Evolutionary conservation across 1,139 yeast species (phyloP), one percentile per base, ranked within the genome.

Genomic region (Geotrichum australiense): DNA sequence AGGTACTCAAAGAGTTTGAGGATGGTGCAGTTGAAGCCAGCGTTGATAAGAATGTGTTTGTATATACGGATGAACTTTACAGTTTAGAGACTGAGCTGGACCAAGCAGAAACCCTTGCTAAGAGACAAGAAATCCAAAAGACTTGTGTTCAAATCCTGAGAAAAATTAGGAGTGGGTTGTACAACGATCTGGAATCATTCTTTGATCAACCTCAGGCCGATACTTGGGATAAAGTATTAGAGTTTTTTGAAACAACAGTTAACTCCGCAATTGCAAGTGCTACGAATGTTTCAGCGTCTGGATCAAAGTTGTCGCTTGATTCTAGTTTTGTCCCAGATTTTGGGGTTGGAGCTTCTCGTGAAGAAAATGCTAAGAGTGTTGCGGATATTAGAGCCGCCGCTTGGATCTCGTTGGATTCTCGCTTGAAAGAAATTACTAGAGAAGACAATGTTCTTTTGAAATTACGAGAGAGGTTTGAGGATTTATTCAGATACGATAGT

Each of bases 401-500:
- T 1, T 89, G 97, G 96, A 57, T 65, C 27, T 64, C 69, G 23
- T 74, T 87, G 49, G 73, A 78, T 48, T 70, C 69, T 3, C 65
- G 75, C 15, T 68, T 81, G 37, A 80, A 72, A 50, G 82, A 79
- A 46, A 71, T 70, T 45, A 53, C 61, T 18, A 48, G 59, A 32
- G 58, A 57, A 19, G 67, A 64, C 16, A 55, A 56, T 30, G 62
- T 67, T 4, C 51, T 62, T 24, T 49, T 52, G 40, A 47, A 61
- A 15, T 54, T 68, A 38, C 58, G 66, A 12, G 70, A 74, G 43
- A 66, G 74, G 48, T 91, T 91, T 63, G 97, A 89, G 54, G 85
- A 80, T 47, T 68, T 66, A 42, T 91, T 91, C 65, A 71, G 93
- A 52, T 91, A 83, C 59, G 96, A 87, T 60, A 78, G 73, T 36